Percentiles rank a stretch among this genome's conserved stretches.
phyloP scores from a whole-genome alignment of 345 rosid species.

The Citrus sinensis region DVS_A1.0 CM039163.1:37343501-37344000 shows the following conservation, averaged over 20 bases:
- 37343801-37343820: background rate
- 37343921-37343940: background rate
- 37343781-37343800: too few species aligned
- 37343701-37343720: background rate
- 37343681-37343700: background rate
- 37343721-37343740: constrained; percentile 4
- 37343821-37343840: background rate
- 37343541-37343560: background rate
- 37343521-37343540: background rate
- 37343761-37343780: background rate
- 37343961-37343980: too few species aligned
- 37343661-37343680: too few species aligned
- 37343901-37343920: background rate
- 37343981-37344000: too few species aligned
- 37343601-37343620: background rate
- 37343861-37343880: background rate
- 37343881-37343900: background rate
- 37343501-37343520: constrained; percentile 12
- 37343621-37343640: background rate
- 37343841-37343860: too few species aligned
- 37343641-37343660: background rate
- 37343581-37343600: background rate
- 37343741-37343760: background rate
- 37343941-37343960: too few species aligned
- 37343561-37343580: background rate